Conservation (phyloP, 306 rosid genomes). For the Vigna radiata region DNA sequence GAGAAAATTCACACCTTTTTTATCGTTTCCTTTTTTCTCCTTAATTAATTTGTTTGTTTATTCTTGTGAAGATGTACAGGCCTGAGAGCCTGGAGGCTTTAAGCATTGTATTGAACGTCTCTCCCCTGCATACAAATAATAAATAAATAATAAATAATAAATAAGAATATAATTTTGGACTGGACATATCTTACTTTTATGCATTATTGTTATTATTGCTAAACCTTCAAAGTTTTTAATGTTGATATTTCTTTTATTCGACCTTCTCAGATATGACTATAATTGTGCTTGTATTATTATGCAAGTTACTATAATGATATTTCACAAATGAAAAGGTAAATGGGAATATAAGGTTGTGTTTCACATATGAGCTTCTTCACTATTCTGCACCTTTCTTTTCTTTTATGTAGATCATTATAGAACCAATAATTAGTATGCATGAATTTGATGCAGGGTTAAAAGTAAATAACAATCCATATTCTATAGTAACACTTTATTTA, state of each 20-base stretch:
- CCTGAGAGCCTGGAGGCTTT: slow-evolving; percentile 4
- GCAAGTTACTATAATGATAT: neutral
- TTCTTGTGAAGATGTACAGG: slow-evolving; percentile 29
- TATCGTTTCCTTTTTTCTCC: neutral
- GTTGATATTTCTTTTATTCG: neutral
- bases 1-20: slow-evolving; percentile 36
- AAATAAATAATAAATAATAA: neutral
- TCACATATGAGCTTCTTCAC: too few relatives aligned
- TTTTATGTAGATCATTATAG: too few relatives aligned
- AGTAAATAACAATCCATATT: too few relatives aligned
- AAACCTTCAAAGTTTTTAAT: neutral
- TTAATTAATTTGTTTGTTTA: neutral
- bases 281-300: neutral
- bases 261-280: neutral
- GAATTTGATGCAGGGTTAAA: too few relatives aligned
- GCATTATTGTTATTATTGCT: too few relatives aligned
- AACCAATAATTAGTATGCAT: too few relatives aligned
- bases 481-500: too few relatives aligned
- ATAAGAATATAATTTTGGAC: slow-evolving; percentile 24
- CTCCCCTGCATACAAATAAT: slow-evolving; percentile 31
- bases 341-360: neutral
- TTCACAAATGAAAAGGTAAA: neutral
- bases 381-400: too few relatives aligned
- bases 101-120: slow-evolving; percentile 34
- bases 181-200: neutral